Evolutionary conservation across 2,329 filamentous ascomycete species (phyloP), one percentile per base, ranked within the genome.

Genomic region (Fusarium oxysporum): DNA sequence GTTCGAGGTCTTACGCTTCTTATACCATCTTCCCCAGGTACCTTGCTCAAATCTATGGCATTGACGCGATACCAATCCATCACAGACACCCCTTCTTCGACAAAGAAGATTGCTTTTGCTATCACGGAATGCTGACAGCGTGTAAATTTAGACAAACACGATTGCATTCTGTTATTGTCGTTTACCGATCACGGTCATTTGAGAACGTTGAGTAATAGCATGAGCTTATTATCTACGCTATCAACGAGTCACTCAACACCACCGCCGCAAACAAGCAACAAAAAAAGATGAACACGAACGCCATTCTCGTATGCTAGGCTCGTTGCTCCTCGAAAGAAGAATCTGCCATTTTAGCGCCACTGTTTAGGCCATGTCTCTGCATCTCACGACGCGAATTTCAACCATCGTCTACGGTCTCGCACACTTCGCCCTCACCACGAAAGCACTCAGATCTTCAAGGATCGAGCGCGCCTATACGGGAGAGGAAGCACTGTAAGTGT

Each of bases 401-500:
- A 58, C 32, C 19, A 35, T 10, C 7, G 40, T 40, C 30, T 38
- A 37, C 25, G 13, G 14, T 21, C 16, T 17, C 23, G 19, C 61
- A 41, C 35, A 44, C 35, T 30, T 16, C 53, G 9, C 17, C 33
- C 30, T 63, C 48, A 55, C 19, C 66, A 44, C 40, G 40, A 50
- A 51, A 38, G 37, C 25, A 43, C 6, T 9, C 21, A 5, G n/a
- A 28, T 16, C 3, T 19, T 2, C 23, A 12, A 14, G 2, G 4
- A 32, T 19, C 47, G 33, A 32, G 9, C 1, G 5, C 28, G 5
- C 0, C 19, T 72, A 80, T 30, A 77, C 78, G 21, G 73, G 74
- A 4, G 76, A 78, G 19, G 73, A 58, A 37, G 67, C 65, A 44
- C 68, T 65, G 58, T 80, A 77, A 5, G 81, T 81, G 77, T 83